Conservation (phyloP, 225 moss, liverwort and hornwort genomes). For the Neckera pumila region DNA sequence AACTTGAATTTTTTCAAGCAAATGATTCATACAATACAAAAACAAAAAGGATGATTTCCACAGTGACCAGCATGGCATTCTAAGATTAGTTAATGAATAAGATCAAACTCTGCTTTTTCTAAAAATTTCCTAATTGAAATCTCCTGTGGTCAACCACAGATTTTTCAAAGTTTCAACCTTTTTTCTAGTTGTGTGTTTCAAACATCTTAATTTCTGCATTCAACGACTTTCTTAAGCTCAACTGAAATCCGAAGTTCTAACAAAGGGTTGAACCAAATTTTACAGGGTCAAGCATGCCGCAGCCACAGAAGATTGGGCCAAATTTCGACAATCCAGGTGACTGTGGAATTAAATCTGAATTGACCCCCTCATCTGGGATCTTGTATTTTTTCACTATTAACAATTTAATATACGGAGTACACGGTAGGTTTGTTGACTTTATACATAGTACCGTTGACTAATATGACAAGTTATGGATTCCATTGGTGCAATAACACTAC, state of each 20-base stretch:
- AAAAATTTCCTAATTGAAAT: background rate
- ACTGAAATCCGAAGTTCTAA: background rate
- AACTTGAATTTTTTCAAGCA: background rate
- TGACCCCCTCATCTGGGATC: background rate
- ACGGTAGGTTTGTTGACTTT: background rate
- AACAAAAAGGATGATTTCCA: background rate
- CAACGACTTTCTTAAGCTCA: background rate
- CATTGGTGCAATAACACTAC: too few relatives aligned
- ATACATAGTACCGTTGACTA: background rate
- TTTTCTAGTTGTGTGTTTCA: background rate
- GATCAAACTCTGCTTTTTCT: background rate
- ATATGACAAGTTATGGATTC: background rate
- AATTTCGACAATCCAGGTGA: background rate
- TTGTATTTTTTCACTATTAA: background rate
- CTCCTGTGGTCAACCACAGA: background rate
- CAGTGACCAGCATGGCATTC: rapidly evolving
- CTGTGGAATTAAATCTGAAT: background rate
- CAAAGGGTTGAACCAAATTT: background rate
- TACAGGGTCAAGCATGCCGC: background rate
- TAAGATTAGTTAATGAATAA: background rate
- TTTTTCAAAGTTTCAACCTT: background rate
- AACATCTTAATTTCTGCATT: too few relatives aligned
- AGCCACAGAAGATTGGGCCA: background rate
- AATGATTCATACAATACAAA: background rate
- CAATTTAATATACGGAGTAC: background rate